phyloP scores from a whole-genome alignment of 2,329 filamentous ascomycete genomes.

The Bipolaris gigantea region DNA sequence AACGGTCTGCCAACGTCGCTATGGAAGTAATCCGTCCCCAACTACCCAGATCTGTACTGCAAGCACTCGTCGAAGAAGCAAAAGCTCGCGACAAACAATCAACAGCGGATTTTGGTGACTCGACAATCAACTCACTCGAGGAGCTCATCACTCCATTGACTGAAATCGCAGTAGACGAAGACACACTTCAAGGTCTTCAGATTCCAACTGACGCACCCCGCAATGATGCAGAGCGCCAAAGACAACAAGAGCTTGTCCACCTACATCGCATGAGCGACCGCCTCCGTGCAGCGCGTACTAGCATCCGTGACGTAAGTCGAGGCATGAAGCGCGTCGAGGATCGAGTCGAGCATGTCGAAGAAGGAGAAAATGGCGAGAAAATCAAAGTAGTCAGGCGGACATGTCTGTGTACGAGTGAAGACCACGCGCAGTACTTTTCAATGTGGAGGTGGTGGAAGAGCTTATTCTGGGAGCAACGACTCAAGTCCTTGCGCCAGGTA shows the following conservation, averaged over 20 bases:
- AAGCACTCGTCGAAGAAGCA: constrained; percentile 47
- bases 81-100: constrained; percentile 24
- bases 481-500: constrained; percentile 20
- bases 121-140: constrained; percentile 53
- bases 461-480: constrained; percentile 31
- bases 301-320: constrained; percentile 49
- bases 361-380: constrained; percentile 15
- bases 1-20: constrained; percentile 2
- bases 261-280: constrained; percentile 49
- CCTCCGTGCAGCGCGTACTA: constrained; percentile 46
- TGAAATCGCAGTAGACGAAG: constrained; percentile 36
- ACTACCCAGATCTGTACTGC: constrained; percentile 43
- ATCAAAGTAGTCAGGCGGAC: constrained; percentile 15
- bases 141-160: constrained; percentile 44
- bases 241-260: constrained; percentile 47
- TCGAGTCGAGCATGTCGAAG: constrained; percentile 42
- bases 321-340: constrained; percentile 49
- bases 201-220: constrained; percentile 33
- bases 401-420: constrained; percentile 24
- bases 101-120: constrained; percentile 47
- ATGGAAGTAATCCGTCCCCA: constrained; percentile 21
- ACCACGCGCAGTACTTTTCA: constrained; percentile 15
- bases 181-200: constrained; percentile 37
- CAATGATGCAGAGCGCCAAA: constrained; percentile 47
- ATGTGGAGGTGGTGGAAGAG: constrained; percentile 29